Evolutionary conservation across 1,139 yeast genomes (phyloP), one percentile per base, ranked within the genome.

Genomic region (Protomyces inundatus): DNA sequence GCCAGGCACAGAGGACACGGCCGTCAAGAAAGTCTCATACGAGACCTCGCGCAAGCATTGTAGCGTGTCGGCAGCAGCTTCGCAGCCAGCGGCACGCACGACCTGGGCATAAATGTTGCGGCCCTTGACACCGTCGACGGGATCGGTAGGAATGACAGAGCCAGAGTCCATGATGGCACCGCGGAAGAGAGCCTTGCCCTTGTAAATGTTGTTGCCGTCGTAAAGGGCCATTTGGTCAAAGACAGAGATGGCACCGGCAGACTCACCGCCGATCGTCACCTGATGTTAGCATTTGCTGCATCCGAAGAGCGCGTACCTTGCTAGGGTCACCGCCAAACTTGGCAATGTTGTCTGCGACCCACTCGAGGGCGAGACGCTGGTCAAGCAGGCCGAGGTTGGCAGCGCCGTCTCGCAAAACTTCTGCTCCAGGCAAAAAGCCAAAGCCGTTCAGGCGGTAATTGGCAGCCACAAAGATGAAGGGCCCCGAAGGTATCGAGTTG

Each of bases 241-340:
- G 5, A 50, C 54, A n/a, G 14, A 12, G 59, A 55, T 35, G 12
- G 40, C 37, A 37, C 61, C 61, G 0, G 61, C 61, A 51, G 55
- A 50, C 9, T 57, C 55, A 16, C 61, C 61, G 16, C 33, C 37
- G 14, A 50, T 32, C 9, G 61, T 57, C 40, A 77, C 70, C 23
- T 23, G 23, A 23, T 23, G 23, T 23, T 23, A 23, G 23, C 23
- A 23, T 1, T 23, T 1, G 23, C 2, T 23, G 23, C 23, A 23
- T 23, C 2, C 23, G 2, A 23, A 23, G 23, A 23, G 23, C 2
- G 23, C 23, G 2, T 23, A 2, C 23, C 52, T 69, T 70, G 12
- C 69, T 64, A 2, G 76, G 72, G 65, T 77, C 72, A 12, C 80
- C 80, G 34, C 78, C 78, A 67, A 76, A 76, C 14, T 42, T 57